Percentiles rank a stretch among this genome's conserved stretches.
These are phyloP conservation scores for Apophysomyces trapeziformis DNA, from an alignment of 371 early-diverging fungal genomes.

Conservation along the genomic window DNA sequence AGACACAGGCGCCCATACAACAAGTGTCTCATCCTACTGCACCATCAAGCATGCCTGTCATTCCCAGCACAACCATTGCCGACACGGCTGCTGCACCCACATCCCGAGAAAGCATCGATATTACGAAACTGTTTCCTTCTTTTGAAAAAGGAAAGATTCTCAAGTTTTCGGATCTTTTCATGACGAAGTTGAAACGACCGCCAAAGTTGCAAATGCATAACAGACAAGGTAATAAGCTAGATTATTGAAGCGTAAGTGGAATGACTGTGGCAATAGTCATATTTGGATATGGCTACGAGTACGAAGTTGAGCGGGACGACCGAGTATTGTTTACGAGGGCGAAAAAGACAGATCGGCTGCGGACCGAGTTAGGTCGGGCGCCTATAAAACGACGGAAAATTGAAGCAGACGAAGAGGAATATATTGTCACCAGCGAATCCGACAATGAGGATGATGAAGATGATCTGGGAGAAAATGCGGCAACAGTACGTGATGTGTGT, in stretches of 20 bases:
- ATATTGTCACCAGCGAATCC: slow-evolving; percentile 18
- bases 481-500: not conserved
- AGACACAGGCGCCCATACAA: slow-evolving; percentile 7
- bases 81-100: slow-evolving; percentile 4
- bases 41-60: slow-evolving; percentile 3
- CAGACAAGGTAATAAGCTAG: slow-evolving; percentile 32
- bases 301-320: slow-evolving; percentile 49
- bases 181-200: slow-evolving; percentile 42
- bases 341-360: slow-evolving; percentile 34
- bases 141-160: slow-evolving; percentile 66
- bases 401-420: slow-evolving; percentile 24
- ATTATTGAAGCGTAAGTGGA: not conserved
- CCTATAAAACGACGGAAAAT: slow-evolving; percentile 34
- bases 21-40: not conserved
- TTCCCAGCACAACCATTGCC: not conserved
- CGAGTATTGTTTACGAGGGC: slow-evolving; percentile 37
- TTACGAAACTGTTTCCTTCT: slow-evolving; percentile 65
- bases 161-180: slow-evolving; percentile 74
- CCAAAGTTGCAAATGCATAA: slow-evolving; percentile 33
- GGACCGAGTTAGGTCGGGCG: slow-evolving; percentile 15
- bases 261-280: slow-evolving; percentile 25
- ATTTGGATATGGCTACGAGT: slow-evolving; percentile 50
- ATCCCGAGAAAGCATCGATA: slow-evolving; percentile 35
- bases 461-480: slow-evolving; percentile 20
- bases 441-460: slow-evolving; percentile 29